Base-by-base conservation (phyloP, 2,329 filamentous ascomycete genomes). In the Ophiostoma himal-ulmi region DNA sequence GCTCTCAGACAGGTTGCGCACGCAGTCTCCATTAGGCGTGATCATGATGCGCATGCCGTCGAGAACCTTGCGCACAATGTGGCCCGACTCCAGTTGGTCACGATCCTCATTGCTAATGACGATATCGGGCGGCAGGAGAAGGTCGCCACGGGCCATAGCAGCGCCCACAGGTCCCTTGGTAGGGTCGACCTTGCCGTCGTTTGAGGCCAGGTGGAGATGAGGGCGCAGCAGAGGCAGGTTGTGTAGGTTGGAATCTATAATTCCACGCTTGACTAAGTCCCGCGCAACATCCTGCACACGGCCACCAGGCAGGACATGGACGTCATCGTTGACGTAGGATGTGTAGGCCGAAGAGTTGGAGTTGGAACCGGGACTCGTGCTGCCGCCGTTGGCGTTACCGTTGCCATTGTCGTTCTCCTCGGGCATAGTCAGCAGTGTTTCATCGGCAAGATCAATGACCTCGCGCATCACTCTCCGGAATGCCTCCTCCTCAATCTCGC, bases 21-120 rank as follows among this genome's bases (percentile, higher is more conserved):
- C 83, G 76, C 90, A 91, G 73, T 92, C 89, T 13, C 91, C 91
- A 72, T 90, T 88, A 0, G 91, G 90, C 0, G 91, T 93, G 69
- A 94, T 86, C 74, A 94, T 84, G 73, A 91, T 88, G 36, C 89
- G 85, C 77, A 85, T 84, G 70, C 87, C 88, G 72, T 90, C 88
- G 1, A 88, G 81, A 54, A 88, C 79, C 77, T 89, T 90, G 72
- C 84, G 85, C 10, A 90, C 86, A 13, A 86, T 81, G 72, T 83
- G 82, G 67, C 87, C 88, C 1, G 83, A 81, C n/a, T 83, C 80
- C 7, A 90, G 81, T 2, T 81, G 78, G 17, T 82, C 80, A 39
- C 88, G 83, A 72, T 90, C 88, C 65, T 87, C 82, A 62, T 83
- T 81, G 1, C 79, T 82, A 52, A 87, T 82, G 34, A 83, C 81